Evolutionary conservation across 345 rosid genomes (phyloP).

Genomic region (Erodium maritimum): DNA sequence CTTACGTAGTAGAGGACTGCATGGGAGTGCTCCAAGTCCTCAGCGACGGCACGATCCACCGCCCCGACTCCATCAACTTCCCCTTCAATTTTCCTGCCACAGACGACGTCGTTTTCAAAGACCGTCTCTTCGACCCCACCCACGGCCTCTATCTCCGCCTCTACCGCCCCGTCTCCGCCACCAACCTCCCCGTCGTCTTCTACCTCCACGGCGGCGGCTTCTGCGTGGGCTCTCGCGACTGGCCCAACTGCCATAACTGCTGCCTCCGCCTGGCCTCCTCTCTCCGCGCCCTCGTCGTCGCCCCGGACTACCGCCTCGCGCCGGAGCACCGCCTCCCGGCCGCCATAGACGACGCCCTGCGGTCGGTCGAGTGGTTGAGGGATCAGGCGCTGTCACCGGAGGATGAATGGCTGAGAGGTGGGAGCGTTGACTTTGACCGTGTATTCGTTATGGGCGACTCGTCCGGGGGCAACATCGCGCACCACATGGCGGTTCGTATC

Average conservation of each 20-base stretch:
- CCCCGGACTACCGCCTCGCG: constrained; percentile 47
- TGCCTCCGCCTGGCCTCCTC: constrained; percentile 31
- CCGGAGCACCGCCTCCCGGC: constrained; percentile 53
- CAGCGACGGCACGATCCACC: constrained; percentile 16
- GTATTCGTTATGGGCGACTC: constrained; percentile 49
- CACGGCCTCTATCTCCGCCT: constrained; percentile 28
- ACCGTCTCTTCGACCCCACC: constrained; percentile 15
- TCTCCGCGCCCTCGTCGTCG: constrained; percentile 32
- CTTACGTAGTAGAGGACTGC: constrained; percentile 23
- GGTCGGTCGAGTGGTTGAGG: constrained; percentile 44
- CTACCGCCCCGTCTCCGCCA: constrained; percentile 31
- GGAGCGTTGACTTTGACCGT: constrained; percentile 29
- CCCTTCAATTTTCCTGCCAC: neutral
- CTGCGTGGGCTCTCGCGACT: constrained; percentile 46
- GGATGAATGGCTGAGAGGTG: constrained; percentile 33
- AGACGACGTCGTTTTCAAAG: neutral
- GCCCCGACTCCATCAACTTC: neutral
- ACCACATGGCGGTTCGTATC: constrained; percentile 35
- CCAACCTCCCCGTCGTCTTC: constrained; percentile 22
- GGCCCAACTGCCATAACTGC: constrained; percentile 50
- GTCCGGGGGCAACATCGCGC: constrained; percentile 50
- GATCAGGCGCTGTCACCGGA: constrained; percentile 23
- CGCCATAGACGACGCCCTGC: constrained; percentile 38
- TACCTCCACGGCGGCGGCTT: constrained; percentile 64
- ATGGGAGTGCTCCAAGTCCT: constrained; percentile 19